A percentile compares a stretch with the other conserved stretches of the same genome.
These are phyloP conservation scores for Rickenella mellea DNA, from an alignment of 768 basidiomycete genomes.

Conservation along the genomic window DNA sequence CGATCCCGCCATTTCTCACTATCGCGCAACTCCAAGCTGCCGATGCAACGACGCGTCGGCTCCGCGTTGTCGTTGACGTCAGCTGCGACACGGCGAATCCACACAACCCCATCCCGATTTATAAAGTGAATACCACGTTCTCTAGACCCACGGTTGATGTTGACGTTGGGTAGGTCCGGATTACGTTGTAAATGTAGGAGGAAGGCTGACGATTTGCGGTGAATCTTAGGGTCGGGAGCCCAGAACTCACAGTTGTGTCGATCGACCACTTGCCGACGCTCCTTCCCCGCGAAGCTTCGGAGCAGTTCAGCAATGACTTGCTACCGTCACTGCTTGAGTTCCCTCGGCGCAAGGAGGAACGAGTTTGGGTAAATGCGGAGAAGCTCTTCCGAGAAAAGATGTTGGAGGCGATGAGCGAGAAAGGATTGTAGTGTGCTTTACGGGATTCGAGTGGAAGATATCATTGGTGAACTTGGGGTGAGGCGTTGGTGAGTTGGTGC, in stretches of 20 bases:
- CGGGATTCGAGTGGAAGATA: too few relatives aligned
- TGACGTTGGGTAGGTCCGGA: constrained; percentile 69
- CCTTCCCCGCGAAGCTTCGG: constrained; percentile 91
- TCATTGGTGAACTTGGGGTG: too few relatives aligned
- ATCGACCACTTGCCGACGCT: constrained; percentile 97
- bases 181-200: too few relatives aligned
- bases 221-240: too few relatives aligned
- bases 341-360: constrained; percentile 51
- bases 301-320: constrained; percentile 87
- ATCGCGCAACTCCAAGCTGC: constrained; percentile 61
- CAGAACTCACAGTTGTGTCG: constrained; percentile 76
- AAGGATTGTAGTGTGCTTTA: too few relatives aligned
- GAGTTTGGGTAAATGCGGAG: constrained; percentile 87
- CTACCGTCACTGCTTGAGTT: constrained; percentile 77
- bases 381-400: constrained; percentile 66
- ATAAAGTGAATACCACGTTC: constrained; percentile 89
- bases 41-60: constrained; percentile 51
- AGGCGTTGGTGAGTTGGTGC: too few relatives aligned
- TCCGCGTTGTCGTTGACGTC: constrained; percentile 89
- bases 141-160: constrained; percentile 85
- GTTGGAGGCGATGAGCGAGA: constrained; percentile 34
- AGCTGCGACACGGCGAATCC: constrained; percentile 99
- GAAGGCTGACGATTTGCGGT: too few relatives aligned
- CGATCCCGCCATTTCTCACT: constrained; percentile 79
- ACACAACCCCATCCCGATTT: constrained; percentile 95